These are phyloP conservation scores for Claviceps capensis DNA, from an alignment of 2,329 filamentous ascomycete genomes.

Conservation along the genomic window DNA sequence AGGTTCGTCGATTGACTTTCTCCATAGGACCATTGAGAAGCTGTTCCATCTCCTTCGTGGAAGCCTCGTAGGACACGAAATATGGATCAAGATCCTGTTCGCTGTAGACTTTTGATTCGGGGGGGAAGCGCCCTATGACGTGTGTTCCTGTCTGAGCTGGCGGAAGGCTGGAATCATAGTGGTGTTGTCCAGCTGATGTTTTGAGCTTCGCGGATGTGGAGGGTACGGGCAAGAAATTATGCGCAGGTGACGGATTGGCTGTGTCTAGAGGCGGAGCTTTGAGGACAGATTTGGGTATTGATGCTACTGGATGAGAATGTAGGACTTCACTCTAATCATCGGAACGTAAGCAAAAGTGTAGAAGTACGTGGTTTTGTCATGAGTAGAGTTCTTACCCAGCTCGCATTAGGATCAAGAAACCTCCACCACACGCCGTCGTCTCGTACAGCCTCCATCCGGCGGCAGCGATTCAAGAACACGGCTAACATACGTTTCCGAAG, in stretches of 20 bases:
- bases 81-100: conserved; percentile 93
- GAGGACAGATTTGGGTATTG: conserved; percentile 84
- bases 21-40: conserved; percentile 89
- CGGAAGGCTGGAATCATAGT: conserved; percentile 21
- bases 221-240: conserved; percentile 78
- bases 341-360: conserved; percentile 9
- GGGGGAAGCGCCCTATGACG: conserved; percentile 68
- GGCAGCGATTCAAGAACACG: conserved; percentile 88
- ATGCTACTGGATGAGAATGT: conserved; percentile 77
- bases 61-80: conserved; percentile 84
- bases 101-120: conserved; percentile 58
- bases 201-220: conserved; percentile 76
- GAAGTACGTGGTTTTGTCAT: background rate
- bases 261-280: conserved; percentile 92
- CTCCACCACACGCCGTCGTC: conserved; percentile 96
- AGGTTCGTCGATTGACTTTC: conserved; percentile 81
- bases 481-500: conserved; percentile 91
- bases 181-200: conserved; percentile 29
- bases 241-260: conserved; percentile 79
- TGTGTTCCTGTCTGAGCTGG: conserved; percentile 35
- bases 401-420: conserved; percentile 93
- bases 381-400: conserved; percentile 56
- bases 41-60: conserved; percentile 80
- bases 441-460: conserved; percentile 80
- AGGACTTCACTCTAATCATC: conserved; percentile 71